Evolutionary conservation across 352 stramenopile genomes (phyloP).

Genomic region (Phytophthora colocasiae): DNA sequence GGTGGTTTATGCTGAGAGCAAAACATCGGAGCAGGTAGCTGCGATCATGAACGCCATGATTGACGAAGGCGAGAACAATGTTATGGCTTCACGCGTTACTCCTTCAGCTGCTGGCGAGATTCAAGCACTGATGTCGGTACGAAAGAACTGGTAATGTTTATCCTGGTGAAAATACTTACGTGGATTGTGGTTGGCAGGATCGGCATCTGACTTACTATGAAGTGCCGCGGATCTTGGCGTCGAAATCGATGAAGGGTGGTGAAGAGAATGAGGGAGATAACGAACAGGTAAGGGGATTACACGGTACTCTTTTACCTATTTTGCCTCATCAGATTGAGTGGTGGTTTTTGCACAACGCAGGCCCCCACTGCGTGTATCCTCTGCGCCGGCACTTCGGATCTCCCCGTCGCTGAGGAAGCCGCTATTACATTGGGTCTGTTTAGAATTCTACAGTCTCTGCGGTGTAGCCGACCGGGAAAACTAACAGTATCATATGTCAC

Average conservation of each 20-base stretch:
- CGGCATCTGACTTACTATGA: constrained; percentile 69
- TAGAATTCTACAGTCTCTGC: neutral
- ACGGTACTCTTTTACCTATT: neutral
- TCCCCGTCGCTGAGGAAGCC: constrained; percentile 96
- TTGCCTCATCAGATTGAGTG: constrained; percentile 5
- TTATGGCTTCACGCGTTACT: constrained; percentile 89
- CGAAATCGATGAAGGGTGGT: constrained; percentile 33
- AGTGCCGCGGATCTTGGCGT: constrained; percentile 76
- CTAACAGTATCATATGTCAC: constrained; percentile 2
- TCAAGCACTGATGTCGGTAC: constrained; percentile 46
- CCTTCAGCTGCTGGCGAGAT: constrained; percentile 51
- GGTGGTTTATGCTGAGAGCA: constrained; percentile 95
- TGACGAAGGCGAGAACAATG: constrained; percentile 51
- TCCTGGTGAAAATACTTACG: constrained; percentile 1
- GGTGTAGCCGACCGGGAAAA: neutral
- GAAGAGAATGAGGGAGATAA: neutral
- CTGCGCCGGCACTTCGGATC: constrained; percentile 96
- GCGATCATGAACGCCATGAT: constrained; percentile 92
- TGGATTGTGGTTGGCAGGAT: constrained; percentile 27
- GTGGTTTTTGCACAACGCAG: constrained; percentile 8
- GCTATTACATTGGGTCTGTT: constrained; percentile 88
- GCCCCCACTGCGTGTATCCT: constrained; percentile 77
- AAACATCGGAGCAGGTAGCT: constrained; percentile 91
- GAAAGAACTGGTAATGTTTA: constrained; percentile 1
- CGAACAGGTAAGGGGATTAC: constrained; percentile 22